Evolutionary conservation across 164 flowering plant genomes (phyloP).

Genomic region (Magnolia sinica): DNA sequence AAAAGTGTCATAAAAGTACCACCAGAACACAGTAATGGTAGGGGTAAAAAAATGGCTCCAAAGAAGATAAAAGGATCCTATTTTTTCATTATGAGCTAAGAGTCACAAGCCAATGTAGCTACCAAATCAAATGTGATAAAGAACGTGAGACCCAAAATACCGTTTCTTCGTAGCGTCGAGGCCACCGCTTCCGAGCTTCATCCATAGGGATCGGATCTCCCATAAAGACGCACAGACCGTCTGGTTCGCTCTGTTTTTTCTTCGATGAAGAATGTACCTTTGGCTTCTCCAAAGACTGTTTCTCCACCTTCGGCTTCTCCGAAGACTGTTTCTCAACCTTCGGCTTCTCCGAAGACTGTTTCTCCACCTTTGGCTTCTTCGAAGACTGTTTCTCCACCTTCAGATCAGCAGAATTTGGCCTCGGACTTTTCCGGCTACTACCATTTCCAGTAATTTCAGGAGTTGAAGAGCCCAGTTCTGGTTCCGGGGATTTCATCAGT

Average conservation of each 20-base stretch:
- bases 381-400: slow-evolving; percentile 3
- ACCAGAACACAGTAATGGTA: too few relatives aligned
- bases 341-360: too few relatives aligned
- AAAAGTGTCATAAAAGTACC: too few relatives aligned
- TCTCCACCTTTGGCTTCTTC: slow-evolving; percentile 10
- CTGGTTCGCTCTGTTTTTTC: not conserved
- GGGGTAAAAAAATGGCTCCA: too few relatives aligned
- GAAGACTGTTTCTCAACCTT: not conserved
- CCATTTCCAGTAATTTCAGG: slow-evolving; percentile 3
- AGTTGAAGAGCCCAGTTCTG: not conserved
- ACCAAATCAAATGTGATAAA: not conserved
- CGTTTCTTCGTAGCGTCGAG: slow-evolving; percentile 60
- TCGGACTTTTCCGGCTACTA: not conserved
- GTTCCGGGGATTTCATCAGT: not conserved
- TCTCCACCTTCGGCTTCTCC: not conserved
- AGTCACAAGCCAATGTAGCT: too few relatives aligned
- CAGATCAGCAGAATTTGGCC: not conserved
- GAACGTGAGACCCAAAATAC: slow-evolving; percentile 18
- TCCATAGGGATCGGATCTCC: slow-evolving; percentile 55
- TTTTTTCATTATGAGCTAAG: too few relatives aligned
- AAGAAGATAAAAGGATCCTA: too few relatives aligned
- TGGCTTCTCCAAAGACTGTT: slow-evolving; percentile 13
- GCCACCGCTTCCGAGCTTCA: slow-evolving; percentile 57
- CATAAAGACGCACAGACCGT: slow-evolving; percentile 21
- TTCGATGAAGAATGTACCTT: slow-evolving; percentile 1